Evolutionary conservation across 2,329 filamentous ascomycete species (phyloP).

Genomic region (Basipetospora chlamydospora): DNA sequence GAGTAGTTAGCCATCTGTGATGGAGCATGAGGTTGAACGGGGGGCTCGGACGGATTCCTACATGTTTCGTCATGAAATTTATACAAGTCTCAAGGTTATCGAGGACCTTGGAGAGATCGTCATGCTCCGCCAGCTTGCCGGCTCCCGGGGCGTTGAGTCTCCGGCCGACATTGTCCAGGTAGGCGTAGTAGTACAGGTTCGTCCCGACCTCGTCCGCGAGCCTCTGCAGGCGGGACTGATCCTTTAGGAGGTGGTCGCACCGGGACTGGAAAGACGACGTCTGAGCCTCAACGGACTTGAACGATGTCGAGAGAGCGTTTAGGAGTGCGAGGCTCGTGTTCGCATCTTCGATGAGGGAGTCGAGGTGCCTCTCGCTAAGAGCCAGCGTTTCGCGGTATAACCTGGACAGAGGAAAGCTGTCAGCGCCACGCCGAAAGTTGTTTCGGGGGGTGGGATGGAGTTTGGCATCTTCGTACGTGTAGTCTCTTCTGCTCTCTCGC

Average conservation of each 20-base stretch:
- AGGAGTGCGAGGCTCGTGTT: slow-evolving; percentile 62
- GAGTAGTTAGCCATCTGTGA: slow-evolving; percentile 8
- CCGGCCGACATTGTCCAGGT: slow-evolving; percentile 79
- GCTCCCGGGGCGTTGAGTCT: slow-evolving; percentile 86
- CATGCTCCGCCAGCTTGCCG: slow-evolving; percentile 67
- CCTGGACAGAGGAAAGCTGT: slow-evolving; percentile 26
- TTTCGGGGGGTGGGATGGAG: neutral
- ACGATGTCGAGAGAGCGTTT: slow-evolving; percentile 68
- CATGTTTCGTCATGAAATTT: slow-evolving; percentile 80
- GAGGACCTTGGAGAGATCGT: slow-evolving; percentile 79
- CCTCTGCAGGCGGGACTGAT: slow-evolving; percentile 64
- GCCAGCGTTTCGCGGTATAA: slow-evolving; percentile 70
- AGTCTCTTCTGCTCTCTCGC: slow-evolving; percentile 1
- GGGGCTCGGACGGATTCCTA: slow-evolving; percentile 24
- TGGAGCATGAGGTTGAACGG: too few species aligned
- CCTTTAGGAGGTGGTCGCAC: slow-evolving; percentile 73
- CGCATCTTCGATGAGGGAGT: slow-evolving; percentile 63
- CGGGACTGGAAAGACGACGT: slow-evolving; percentile 87
- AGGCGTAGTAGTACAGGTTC: slow-evolving; percentile 88
- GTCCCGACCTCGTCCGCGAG: slow-evolving; percentile 75
- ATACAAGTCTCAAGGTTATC: slow-evolving; percentile 79
- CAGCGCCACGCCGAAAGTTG: neutral
- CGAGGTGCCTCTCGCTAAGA: slow-evolving; percentile 69
- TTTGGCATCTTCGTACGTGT: neutral
- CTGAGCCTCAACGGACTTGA: slow-evolving; percentile 74